phyloP scores from a whole-genome alignment of 2,329 filamentous ascomycete genomes.

The Fusarium beomiforme region DNA sequence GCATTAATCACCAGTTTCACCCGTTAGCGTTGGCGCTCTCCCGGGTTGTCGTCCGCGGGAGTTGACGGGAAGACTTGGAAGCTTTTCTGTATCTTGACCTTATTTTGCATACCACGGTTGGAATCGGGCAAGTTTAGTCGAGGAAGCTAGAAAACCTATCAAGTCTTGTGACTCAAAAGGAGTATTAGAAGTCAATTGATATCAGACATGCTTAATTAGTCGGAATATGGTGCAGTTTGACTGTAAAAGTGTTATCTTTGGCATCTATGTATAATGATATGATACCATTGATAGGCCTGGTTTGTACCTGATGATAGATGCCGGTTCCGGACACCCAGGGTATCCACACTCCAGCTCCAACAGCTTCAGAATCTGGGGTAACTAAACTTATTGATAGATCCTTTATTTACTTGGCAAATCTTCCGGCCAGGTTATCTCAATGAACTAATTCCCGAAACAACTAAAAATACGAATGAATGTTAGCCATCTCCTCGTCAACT shows the following conservation, averaged over 20 bases:
- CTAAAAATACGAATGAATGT: not conserved
- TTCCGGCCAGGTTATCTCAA: not conserved
- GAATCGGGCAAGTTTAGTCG: constrained; percentile 14
- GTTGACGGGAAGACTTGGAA: constrained; percentile 4
- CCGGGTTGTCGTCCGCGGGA: not conserved
- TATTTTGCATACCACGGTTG: constrained; percentile 1
- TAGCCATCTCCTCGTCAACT: not conserved
- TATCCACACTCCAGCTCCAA: constrained; percentile 25
- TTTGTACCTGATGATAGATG: constrained; percentile 17
- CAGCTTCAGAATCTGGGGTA: constrained; percentile 25
- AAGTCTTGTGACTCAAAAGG: constrained; percentile 19
- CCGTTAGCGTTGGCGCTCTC: not conserved
- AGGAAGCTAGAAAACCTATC: constrained; percentile 6
- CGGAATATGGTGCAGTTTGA: not conserved
- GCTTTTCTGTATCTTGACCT: not conserved
- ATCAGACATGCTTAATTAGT: not conserved
- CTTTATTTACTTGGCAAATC: constrained; percentile 13
- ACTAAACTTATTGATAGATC: not conserved
- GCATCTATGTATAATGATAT: constrained; percentile 1
- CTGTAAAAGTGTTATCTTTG: not conserved
- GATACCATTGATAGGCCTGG: not conserved
- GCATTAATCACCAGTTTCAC: constrained; percentile 7
- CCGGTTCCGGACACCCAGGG: constrained; percentile 5
- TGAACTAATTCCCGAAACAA: not conserved
- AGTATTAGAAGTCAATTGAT: not conserved